phyloP scores from a whole-genome alignment of 2,329 filamentous ascomycete genomes.

The Clonostachys sp. region DNA sequence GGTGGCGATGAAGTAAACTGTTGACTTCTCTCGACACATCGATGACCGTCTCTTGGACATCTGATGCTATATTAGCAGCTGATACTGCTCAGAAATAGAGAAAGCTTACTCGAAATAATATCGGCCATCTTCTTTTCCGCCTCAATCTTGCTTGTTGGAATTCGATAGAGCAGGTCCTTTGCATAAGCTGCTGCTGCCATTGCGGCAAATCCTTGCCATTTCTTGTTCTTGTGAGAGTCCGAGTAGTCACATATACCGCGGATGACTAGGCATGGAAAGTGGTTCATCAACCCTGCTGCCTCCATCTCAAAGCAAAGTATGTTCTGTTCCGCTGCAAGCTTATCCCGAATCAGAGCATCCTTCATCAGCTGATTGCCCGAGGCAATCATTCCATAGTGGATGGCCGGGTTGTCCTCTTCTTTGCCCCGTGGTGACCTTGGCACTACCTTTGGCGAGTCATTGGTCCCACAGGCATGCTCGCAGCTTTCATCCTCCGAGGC shows the following conservation, averaged over 20 bases:
- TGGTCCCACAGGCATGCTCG: background rate
- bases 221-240: constrained; percentile 19
- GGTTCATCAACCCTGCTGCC: no score
- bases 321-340: constrained; percentile 11
- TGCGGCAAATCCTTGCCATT: constrained; percentile 16
- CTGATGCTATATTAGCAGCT: no score
- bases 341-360: constrained; percentile 19
- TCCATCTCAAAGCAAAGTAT: constrained; percentile 1
- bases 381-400: constrained; percentile 16
- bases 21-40: no score
- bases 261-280: constrained; percentile 18
- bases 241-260: constrained; percentile 25
- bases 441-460: background rate
- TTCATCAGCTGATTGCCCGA: constrained; percentile 30
- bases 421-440: background rate
- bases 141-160: background rate
- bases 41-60: no score
- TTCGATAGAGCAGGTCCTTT: constrained; percentile 4
- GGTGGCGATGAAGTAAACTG: no score
- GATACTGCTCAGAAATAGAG: no score
- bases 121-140: background rate
- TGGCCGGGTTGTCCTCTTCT: background rate
- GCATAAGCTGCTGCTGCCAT: constrained; percentile 15
- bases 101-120: background rate
- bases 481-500: no score